Conservation (phyloP, 2,329 filamentous ascomycete species). For the Juglanconis sp. region DNA sequence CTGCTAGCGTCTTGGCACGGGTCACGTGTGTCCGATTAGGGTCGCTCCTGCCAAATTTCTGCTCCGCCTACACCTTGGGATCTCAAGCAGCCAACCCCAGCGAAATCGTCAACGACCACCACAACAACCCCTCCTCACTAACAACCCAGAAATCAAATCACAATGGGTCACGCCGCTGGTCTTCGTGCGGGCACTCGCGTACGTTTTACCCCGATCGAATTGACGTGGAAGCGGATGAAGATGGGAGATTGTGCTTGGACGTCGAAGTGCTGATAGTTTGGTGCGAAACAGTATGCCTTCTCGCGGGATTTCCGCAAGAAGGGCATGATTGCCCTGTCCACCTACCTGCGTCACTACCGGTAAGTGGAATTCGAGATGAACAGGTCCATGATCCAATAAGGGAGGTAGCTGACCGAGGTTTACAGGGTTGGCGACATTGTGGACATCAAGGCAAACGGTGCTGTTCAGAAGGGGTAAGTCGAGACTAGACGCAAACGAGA, state of each 20-base stretch:
- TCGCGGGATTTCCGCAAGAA: constrained; percentile 91
- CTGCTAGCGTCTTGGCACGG: background rate
- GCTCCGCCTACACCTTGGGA: constrained; percentile 1
- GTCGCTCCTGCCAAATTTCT: background rate
- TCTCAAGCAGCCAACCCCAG: constrained; percentile 17
- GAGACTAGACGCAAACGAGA: constrained; percentile 22
- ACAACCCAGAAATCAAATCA: constrained; percentile 45
- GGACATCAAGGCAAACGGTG: constrained; percentile 98
- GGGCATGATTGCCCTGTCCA: constrained; percentile 89
- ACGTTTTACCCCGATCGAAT: constrained; percentile 39
- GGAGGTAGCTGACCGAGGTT: background rate
- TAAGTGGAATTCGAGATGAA: constrained; percentile 39
- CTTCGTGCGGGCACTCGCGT: constrained; percentile 82
- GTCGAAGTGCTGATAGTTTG: constrained; percentile 31
- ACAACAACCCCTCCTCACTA: constrained; percentile 35
- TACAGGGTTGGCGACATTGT: constrained; percentile 93
- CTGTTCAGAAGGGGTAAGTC: constrained; percentile 92
- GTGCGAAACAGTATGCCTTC: constrained; percentile 74
- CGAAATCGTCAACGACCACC: constrained; percentile 39
- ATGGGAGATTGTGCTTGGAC: constrained; percentile 5
- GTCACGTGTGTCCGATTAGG: background rate
- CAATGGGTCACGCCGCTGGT: constrained; percentile 85
- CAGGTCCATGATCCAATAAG: constrained; percentile 6
- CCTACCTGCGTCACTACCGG: constrained; percentile 94
- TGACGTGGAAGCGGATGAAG: background rate